Evolutionary conservation across 2,329 filamentous ascomycete species (phyloP).

Genomic region (Beauveria asiatica): DNA sequence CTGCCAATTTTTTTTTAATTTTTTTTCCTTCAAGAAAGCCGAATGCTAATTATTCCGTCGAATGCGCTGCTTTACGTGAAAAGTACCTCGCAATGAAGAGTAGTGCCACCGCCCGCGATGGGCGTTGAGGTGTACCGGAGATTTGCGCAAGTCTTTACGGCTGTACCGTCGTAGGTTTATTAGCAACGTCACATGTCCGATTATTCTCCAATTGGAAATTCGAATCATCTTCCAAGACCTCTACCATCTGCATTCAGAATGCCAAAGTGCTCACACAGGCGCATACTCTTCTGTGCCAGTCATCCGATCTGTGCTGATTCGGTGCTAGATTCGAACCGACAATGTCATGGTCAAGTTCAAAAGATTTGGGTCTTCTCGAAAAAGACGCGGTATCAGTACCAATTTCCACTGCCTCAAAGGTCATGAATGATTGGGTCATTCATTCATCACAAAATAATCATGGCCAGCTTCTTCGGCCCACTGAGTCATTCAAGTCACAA

Average conservation of each 20-base stretch:
- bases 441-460: neutral
- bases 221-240: neutral
- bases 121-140: neutral
- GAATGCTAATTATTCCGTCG: neutral
- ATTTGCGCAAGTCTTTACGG: neutral
- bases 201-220: neutral
- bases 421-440: neutral
- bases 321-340: too few species aligned
- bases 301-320: too few species aligned
- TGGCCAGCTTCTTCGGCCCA: neutral
- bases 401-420: too few species aligned
- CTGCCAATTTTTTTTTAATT: too few species aligned
- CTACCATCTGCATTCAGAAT: neutral
- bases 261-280: neutral
- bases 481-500: neutral
- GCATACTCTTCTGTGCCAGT: neutral
- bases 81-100: neutral
- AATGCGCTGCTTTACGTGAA: neutral
- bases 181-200: fast-evolving
- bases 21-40: too few species aligned
- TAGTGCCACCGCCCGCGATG: too few species aligned
- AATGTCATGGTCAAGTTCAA: too few species aligned
- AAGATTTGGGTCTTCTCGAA: too few species aligned
- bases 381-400: too few species aligned
- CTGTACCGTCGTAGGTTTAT: neutral